Percentiles rank a stretch among this genome's conserved stretches.
Conservation (phyloP, 768 basidiomycete genomes). For the Trametes maxima region DNA sequence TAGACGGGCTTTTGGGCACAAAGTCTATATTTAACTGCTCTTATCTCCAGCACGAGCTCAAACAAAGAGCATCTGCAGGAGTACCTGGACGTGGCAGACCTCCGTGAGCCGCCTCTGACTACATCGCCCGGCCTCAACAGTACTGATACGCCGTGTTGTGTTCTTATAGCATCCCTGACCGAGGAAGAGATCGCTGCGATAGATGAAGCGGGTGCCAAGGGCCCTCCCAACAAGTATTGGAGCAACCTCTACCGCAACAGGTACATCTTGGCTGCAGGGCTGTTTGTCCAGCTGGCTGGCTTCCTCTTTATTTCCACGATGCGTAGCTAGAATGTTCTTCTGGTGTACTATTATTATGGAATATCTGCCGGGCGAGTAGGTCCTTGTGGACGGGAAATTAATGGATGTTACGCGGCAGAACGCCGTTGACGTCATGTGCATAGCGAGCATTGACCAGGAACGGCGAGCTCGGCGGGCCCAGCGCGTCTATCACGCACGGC, state of each 20-base stretch:
- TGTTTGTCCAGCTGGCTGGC: constrained; percentile 2
- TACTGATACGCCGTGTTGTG: background rate
- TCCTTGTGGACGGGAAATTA: too few species aligned
- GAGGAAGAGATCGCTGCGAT: constrained; percentile 62
- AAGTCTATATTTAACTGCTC: background rate
- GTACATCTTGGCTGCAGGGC: background rate
- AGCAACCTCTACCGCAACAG: constrained; percentile 7
- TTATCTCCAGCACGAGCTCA: constrained; percentile 53
- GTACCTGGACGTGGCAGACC: constrained; percentile 67
- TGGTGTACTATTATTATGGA: background rate
- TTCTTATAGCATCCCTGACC: constrained; percentile 49
- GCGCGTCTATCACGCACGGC: constrained; percentile 6
- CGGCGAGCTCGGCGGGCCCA: background rate
- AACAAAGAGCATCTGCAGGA: constrained; percentile 62
- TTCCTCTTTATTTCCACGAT: background rate
- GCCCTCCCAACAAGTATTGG: constrained; percentile 38
- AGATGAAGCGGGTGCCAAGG: constrained; percentile 60
- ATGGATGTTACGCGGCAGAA: background rate
- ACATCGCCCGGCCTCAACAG: background rate
- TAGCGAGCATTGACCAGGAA: background rate
- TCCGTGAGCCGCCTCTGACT: constrained; percentile 38
- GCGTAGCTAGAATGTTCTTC: background rate
- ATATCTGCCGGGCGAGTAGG: too few species aligned
- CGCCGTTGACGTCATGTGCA: background rate
- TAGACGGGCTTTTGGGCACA: background rate